Base-by-base conservation (phyloP, 2,329 filamentous ascomycete species). In the Monosporascus sp. region DNA sequence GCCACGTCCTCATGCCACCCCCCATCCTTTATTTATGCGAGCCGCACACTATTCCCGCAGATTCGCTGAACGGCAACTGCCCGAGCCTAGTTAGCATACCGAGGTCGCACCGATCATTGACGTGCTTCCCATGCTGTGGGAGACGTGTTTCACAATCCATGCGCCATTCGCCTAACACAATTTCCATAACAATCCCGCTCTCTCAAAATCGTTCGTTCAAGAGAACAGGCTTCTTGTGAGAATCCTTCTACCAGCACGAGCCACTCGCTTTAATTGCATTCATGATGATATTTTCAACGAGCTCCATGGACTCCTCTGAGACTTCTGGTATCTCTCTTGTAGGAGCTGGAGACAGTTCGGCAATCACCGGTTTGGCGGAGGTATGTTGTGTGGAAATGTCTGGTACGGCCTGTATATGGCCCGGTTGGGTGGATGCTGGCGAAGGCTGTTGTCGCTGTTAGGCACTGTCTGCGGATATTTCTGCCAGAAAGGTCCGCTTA, bases 401-500 rank as follows among this genome's bases (percentile, higher is more conserved):
- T 31, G 43, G 20, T 25, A 27, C 43, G 24, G 43, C 20, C 25
- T 15, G 14, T 18, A 20, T 20, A 24, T 9, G 24, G 5, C n/a
- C 49, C 50, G 55, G 41, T 51, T 53, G 58, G 58, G 41, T 52
- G 48, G 50, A 47, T 51, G 56, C 51, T 57, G 58, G 55, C 51
- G 61, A 63, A 60, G 58, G 57, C 65, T 67, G 53, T 60, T 61
- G 64, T 46, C 24, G 43, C 57, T 66, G 65, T 68, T 67, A 68
- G 65, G 63, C 64, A 63, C 58, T 61, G 63, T 60, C 62, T 63
- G 57, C 59, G 59, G 58, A 51, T 57, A 52, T 53, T 53, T 60
- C 55, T 66, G 62, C 61, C 59, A 63, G 53, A 63, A 60, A 60
- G 64, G 58, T 65, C 63, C 63, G 63, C 65, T 68, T 68, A 68